phyloP scores from a whole-genome alignment of 495 filamentous ascomycete genomes.

The Oleoguttula mirabilis region DNA sequence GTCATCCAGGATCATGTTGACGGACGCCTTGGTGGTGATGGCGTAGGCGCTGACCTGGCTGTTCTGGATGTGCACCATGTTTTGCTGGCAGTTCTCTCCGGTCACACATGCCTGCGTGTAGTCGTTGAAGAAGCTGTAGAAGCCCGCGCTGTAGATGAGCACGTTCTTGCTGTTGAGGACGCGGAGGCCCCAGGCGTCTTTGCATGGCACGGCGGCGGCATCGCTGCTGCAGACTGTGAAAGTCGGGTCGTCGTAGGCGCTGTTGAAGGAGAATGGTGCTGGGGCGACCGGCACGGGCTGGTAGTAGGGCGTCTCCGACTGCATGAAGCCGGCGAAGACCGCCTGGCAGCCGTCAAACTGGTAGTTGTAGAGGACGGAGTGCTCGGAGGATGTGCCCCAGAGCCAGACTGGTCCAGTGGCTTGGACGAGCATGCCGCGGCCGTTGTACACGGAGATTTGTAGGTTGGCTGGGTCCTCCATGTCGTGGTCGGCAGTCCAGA shows the following conservation, averaged over 20 bases:
- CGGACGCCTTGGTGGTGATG: conserved; percentile 21
- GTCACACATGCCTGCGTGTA: conserved; percentile 32
- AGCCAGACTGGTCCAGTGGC: conserved; percentile 44
- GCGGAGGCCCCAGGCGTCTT: conserved; percentile 44
- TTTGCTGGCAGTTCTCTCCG: conserved; percentile 40
- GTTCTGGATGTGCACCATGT: conserved; percentile 40
- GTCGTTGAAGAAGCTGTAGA: conserved; percentile 65
- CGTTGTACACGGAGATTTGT: conserved; percentile 36
- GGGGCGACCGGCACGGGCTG: conserved; percentile 29
- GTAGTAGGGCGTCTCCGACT: conserved; percentile 61
- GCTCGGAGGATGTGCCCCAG: conserved; percentile 64
- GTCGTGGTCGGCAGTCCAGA: conserved; percentile 35
- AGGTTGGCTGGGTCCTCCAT: conserved; percentile 27
- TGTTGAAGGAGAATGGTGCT: conserved; percentile 25
- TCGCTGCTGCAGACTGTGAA: conserved; percentile 23
- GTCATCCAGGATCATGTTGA: conserved; percentile 23
- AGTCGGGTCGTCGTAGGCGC: conserved; percentile 27
- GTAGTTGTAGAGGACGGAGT: conserved; percentile 72
- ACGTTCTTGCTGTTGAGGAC: conserved; percentile 27
- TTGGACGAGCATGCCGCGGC: conserved; percentile 41
- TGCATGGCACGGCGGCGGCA: conserved; percentile 23
- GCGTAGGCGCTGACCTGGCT: conserved; percentile 38
- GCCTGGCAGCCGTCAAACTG: conserved; percentile 58
- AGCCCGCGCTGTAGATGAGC: conserved; percentile 47
- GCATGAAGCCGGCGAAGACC: conserved; percentile 63